These are phyloP conservation scores for Neodidymelliopsis sp. DNA, from an alignment of 2,329 filamentous ascomycete species.

Conservation along the genomic window DNA sequence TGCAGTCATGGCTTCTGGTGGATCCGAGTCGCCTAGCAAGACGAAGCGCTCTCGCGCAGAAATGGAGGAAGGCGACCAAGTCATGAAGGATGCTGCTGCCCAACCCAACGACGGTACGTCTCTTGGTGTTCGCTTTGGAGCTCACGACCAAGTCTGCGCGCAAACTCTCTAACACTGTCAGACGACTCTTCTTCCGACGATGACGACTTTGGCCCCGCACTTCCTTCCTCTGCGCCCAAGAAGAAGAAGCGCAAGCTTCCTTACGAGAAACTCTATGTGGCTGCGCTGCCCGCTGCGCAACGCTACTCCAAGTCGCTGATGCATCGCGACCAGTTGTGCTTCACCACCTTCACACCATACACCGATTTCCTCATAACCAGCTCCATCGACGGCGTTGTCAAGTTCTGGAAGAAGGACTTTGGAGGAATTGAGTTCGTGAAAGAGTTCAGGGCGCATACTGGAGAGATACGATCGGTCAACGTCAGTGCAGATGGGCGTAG, in stretches of 20 bases:
- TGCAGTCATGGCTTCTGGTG: slow-evolving; percentile 20
- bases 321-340: slow-evolving; percentile 95
- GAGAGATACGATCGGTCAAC: slow-evolving; percentile 83
- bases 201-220: slow-evolving; percentile 91
- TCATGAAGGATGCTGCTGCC: slow-evolving; percentile 15
- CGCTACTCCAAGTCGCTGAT: slow-evolving; percentile 95
- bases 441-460: slow-evolving; percentile 90
- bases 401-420: slow-evolving; percentile 98
- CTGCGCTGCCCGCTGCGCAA: slow-evolving; percentile 79
- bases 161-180: slow-evolving; percentile 24
- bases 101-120: slow-evolving; percentile 25
- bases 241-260: slow-evolving; percentile 91
- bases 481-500: slow-evolving; percentile 90
- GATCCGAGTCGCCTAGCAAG: slow-evolving; percentile 35
- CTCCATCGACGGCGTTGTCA: slow-evolving; percentile 93
- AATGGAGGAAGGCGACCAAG: slow-evolving; percentile 32
- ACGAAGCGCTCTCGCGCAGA: slow-evolving; percentile 34
- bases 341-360: slow-evolving; percentile 83
- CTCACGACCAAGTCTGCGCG: too few relatives aligned
- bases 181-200: slow-evolving; percentile 70
- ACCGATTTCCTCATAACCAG: slow-evolving; percentile 97
- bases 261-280: slow-evolving; percentile 94
- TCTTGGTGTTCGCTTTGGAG: too few relatives aligned
- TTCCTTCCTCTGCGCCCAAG: slow-evolving; percentile 80
- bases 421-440: slow-evolving; percentile 97